Base-by-base conservation (phyloP, 1,284 basidiomycete genomes). In the Cryptococcus sp. region DNA sequence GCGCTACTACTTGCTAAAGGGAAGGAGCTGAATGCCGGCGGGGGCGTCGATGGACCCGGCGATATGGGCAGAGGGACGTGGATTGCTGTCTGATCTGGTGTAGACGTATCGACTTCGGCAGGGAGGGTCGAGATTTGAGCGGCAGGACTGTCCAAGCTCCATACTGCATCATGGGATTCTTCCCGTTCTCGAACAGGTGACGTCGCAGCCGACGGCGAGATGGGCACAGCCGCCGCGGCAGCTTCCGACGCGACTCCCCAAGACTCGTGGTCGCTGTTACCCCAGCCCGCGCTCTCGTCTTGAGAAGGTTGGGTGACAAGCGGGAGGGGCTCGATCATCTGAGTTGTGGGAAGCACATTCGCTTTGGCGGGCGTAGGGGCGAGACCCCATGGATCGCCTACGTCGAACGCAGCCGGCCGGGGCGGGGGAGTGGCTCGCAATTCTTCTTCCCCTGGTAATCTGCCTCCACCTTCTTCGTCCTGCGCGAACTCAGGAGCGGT, bases 331-430 rank as follows among this genome's bases (percentile, higher is more conserved):
- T 35, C 31, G 31, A 35, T 8, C 31, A 13, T 2, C 10, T 35
- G 31, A 2, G 13, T 13, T 2, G 31, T 35, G 8, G 31, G 5
- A 8, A 35, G 31, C 31, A 35, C 13, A 8, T 35, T 10, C 31
- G 31, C 31, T 35, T 35, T 35, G 31, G 31, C 31, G 13, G 31
- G 31, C 2, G 31, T 35, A 4, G 31, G 8, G 2, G 31, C 31
- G 31, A 35, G 7, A 47, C 68, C 66, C 71, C 71, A 73, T n/a
- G 71, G 69, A 56, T 73, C 69, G 20, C 60, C 57, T 15, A 56
- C 64, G 53, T 69, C 65, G 25, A 65, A 54, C 22, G 44, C 23
- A 16, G n/a, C n/a, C n/a, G n/a, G n/a, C n/a, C n/a, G n/a, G n/a
- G 55, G 49, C 46, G 62, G 53, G 22, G 42, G 42, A 7, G 42